Evolutionary conservation across 805 yeast species (phyloP).

Genomic region (Metschnikowia cubensis): DNA sequence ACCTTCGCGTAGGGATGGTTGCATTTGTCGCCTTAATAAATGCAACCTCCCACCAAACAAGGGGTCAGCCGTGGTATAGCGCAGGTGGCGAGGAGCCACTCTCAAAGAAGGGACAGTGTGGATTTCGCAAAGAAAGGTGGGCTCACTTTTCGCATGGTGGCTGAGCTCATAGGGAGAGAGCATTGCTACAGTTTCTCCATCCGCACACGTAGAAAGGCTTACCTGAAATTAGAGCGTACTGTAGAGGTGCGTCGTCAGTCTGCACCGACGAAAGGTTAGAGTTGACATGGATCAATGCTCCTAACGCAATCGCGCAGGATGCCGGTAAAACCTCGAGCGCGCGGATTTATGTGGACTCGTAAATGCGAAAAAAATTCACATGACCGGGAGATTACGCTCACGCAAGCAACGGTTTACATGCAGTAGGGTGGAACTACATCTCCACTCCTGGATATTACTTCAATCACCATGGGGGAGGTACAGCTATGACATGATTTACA

Average conservation of each 20-base stretch:
- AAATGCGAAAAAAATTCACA: not conserved
- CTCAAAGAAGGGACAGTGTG: no score
- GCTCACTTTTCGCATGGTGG: not conserved
- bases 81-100: no score
- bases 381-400: not conserved
- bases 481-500: no score
- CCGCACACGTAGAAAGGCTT: not conserved
- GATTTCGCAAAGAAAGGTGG: not conserved
- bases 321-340: constrained; percentile 2
- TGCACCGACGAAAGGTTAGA: constrained; percentile 1
- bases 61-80: not conserved
- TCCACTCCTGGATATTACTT: not conserved
- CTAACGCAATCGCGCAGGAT: not conserved
- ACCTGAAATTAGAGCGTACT: not conserved
- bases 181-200: not conserved
- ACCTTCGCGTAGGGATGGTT: not conserved
- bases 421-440: not conserved
- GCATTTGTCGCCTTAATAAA: not conserved
- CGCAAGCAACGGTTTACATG: not conserved
- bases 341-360: not conserved
- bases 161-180: not conserved
- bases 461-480: not conserved
- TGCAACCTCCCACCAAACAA: not conserved
- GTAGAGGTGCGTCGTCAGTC: not conserved
- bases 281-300: constrained; percentile 1